A percentile compares a stretch with the other conserved stretches of the same genome.
These are phyloP conservation scores for Penicillium expansum DNA, from an alignment of 2,329 filamentous ascomycete species.

Conservation along the genomic window DNA sequence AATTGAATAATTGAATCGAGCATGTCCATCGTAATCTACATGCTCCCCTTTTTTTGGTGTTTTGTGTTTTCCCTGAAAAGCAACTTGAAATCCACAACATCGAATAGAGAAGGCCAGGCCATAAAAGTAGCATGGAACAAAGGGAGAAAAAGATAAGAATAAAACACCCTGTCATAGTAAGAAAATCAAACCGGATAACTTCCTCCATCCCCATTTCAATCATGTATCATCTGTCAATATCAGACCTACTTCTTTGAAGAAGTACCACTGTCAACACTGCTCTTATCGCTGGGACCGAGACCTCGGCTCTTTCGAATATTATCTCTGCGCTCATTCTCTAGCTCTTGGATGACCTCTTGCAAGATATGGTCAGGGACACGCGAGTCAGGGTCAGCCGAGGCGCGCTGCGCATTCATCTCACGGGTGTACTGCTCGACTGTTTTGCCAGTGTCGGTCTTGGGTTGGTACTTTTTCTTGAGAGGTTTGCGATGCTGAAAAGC, in stretches of 20 bases:
- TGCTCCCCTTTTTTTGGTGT: background rate
- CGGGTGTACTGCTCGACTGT: conserved; percentile 7
- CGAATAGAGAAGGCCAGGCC: background rate
- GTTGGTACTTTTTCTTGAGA: conserved; percentile 3
- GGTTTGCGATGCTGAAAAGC: conserved; percentile 4
- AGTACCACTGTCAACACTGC: background rate
- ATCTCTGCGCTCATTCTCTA: background rate
- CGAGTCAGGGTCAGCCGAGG: background rate
- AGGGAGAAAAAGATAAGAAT: background rate
- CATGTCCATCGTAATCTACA: background rate
- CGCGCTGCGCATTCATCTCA: background rate
- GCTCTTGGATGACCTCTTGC: conserved; percentile 3
- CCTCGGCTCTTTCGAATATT: background rate
- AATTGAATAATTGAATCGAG: background rate
- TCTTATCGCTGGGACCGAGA: background rate
- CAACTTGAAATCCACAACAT: background rate
- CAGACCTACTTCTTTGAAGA: background rate
- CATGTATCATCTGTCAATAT: background rate
- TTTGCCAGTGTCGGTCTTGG: conserved; percentile 4
- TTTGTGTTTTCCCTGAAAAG: background rate
- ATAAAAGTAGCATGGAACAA: background rate
- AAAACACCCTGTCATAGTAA: background rate
- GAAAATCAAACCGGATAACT: background rate
- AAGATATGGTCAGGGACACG: background rate
- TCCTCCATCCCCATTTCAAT: background rate